Conservation (phyloP, 2,329 filamentous ascomycete genomes). For the Sodiomyces alkalinus region DNA sequence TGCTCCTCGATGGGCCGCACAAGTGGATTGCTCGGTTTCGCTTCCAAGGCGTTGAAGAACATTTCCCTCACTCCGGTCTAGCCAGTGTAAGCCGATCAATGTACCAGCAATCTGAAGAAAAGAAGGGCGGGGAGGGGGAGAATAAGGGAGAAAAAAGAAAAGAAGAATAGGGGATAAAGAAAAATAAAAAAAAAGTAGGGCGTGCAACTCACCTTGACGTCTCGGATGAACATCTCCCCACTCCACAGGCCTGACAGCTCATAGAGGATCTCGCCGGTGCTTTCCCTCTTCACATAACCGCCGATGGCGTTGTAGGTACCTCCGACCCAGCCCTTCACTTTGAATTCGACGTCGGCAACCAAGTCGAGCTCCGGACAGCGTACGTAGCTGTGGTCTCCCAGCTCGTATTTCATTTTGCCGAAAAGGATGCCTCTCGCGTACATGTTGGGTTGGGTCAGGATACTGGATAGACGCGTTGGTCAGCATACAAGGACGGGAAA, state of each 20-base stretch:
- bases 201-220: constrained; percentile 57
- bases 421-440: constrained; percentile 94
- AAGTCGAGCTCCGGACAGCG: constrained; percentile 79
- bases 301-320: constrained; percentile 95
- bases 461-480: constrained; percentile 39
- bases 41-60: constrained; percentile 72
- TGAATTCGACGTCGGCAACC: constrained; percentile 89
- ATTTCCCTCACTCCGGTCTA: constrained; percentile 81
- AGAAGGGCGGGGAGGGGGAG: too few relatives aligned
- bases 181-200: neutral
- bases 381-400: constrained; percentile 90
- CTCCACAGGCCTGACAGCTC: constrained; percentile 90
- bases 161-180: neutral
- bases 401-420: constrained; percentile 98
- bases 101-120: too few relatives aligned
- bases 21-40: constrained; percentile 59
- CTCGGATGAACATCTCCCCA: constrained; percentile 85
- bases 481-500: constrained; percentile 3
- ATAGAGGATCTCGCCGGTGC: constrained; percentile 73
- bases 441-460: constrained; percentile 96
- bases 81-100: constrained; percentile 1
- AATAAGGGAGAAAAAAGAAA: too few relatives aligned
- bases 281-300: constrained; percentile 76
- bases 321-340: constrained; percentile 93
- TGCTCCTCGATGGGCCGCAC: constrained; percentile 74